A percentile compares a stretch with the other conserved stretches of the same genome.
phyloP scores from a whole-genome alignment of 2,329 filamentous ascomycete genomes.

The Calcarisporium arbuscula region DNA sequence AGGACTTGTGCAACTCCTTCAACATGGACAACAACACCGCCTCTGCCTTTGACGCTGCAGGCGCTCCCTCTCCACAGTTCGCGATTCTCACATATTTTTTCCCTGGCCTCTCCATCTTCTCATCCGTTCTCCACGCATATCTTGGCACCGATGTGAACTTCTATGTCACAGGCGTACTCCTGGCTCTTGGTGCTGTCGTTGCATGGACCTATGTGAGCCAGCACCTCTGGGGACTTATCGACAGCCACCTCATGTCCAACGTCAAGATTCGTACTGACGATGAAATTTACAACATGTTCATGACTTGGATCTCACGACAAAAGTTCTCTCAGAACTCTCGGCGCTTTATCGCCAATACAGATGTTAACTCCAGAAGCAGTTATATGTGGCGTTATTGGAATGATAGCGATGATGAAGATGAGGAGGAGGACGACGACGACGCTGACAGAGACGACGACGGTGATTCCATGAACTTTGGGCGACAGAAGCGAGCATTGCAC shows the following conservation, averaged over 20 bases:
- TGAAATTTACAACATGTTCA: conserved; percentile 66
- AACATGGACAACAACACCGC: conserved; percentile 19
- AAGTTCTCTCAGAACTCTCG: conserved; percentile 53
- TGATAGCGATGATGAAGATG: conserved; percentile 40
- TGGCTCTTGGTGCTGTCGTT: conserved; percentile 41
- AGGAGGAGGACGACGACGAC: conserved; percentile 30
- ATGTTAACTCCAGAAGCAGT: conserved; percentile 47
- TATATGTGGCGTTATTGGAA: conserved; percentile 37
- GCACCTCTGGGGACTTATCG: conserved; percentile 41
- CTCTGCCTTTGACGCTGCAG: conserved; percentile 12
- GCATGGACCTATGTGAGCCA: conserved; percentile 46
- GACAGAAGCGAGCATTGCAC: conserved; percentile 41
- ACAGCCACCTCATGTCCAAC: conserved; percentile 55
- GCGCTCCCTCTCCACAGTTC: conserved; percentile 28
- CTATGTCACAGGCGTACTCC: conserved; percentile 53
- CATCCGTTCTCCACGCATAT: conserved; percentile 46
- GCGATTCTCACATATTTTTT: conserved; percentile 56
- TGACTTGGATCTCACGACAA: conserved; percentile 62
- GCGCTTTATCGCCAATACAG: conserved; percentile 59
- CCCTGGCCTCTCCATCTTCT: conserved; percentile 57
- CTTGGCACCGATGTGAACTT: conserved; percentile 55
- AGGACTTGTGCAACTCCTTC: neutral
- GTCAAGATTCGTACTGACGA: conserved; percentile 64
- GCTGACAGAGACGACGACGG: conserved; percentile 22
- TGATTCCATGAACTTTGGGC: conserved; percentile 16